A percentile compares a stretch with the other conserved stretches of the same genome.
Conservation (phyloP, 495 filamentous ascomycete species). For the Lophiotrema nucula region DNA sequence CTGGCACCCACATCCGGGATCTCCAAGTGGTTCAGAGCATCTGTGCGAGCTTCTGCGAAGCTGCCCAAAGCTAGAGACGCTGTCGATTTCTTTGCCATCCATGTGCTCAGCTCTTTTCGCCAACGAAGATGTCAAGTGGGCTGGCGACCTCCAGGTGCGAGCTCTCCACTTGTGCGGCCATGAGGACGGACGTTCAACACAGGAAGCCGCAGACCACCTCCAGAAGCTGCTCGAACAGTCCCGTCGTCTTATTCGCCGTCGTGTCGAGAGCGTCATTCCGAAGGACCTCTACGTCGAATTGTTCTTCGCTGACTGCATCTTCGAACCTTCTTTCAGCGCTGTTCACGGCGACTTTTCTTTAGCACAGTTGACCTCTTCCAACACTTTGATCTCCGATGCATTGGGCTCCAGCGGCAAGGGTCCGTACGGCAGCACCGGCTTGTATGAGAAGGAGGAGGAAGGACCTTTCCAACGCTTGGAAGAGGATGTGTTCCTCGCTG, state of each 20-base stretch:
- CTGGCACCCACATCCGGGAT: constrained; percentile 47
- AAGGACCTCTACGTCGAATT: constrained; percentile 45
- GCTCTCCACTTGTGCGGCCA: constrained; percentile 47
- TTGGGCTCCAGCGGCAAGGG: constrained; percentile 46
- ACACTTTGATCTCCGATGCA: constrained; percentile 3
- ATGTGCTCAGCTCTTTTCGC: constrained; percentile 51
- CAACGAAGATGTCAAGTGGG: constrained; percentile 45
- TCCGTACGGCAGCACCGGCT: constrained; percentile 53
- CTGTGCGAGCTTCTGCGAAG: constrained; percentile 49
- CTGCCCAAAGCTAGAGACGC: constrained; percentile 48
- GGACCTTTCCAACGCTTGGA: constrained; percentile 42
- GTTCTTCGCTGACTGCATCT: constrained; percentile 49
- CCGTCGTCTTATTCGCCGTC: constrained; percentile 41
- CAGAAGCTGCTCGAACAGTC: constrained; percentile 43
- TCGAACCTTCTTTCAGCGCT: constrained; percentile 45
- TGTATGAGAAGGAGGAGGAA: constrained; percentile 53
- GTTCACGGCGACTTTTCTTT: constrained; percentile 53
- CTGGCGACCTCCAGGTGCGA: constrained; percentile 51
- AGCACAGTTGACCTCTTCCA: constrained; percentile 40
- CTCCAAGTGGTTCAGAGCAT: constrained; percentile 40
- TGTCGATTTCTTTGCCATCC: constrained; percentile 51
- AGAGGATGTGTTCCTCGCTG: constrained; percentile 48
- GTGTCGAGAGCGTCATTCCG: constrained; percentile 23
- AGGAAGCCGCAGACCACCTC: constrained; percentile 34
- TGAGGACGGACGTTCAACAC: constrained; percentile 32